These are phyloP conservation scores for Mucor indicus DNA, from an alignment of 371 early-diverging fungal genomes.

Conservation along the genomic window DNA sequence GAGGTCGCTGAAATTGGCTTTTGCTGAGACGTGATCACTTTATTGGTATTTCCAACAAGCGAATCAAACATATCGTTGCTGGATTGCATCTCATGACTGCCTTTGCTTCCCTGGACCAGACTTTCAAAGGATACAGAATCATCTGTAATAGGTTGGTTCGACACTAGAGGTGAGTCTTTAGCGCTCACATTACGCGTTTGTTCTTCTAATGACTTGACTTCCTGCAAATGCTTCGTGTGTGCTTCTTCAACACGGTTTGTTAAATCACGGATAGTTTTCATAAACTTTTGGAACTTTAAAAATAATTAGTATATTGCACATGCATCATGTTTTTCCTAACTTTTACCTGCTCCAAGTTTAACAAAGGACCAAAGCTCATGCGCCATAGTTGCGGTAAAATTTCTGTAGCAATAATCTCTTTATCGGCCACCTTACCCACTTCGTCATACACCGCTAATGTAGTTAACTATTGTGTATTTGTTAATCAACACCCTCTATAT, in stretches of 20 bases:
- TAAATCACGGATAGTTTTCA: conserved; percentile 65
- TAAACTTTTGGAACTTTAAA: conserved; percentile 63
- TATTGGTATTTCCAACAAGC: background rate
- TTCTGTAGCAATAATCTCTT: conserved; percentile 71
- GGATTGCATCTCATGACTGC: background rate
- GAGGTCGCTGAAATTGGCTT: too few species aligned
- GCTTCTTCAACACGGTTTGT: conserved; percentile 64
- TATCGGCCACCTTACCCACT: conserved; percentile 69
- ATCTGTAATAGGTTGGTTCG: background rate
- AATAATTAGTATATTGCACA: background rate
- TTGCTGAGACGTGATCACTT: too few species aligned
- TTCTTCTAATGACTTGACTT: conserved; percentile 57
- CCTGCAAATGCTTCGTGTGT: conserved; percentile 62
- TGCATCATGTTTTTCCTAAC: too few species aligned
- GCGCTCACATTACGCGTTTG: conserved; percentile 46
- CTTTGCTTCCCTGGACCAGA: conserved; percentile 28
- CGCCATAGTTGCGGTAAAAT: conserved; percentile 82
- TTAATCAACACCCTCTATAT: too few species aligned
- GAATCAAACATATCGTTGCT: conserved; percentile 21
- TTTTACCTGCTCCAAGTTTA: conserved; percentile 67
- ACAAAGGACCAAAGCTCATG: conserved; percentile 66
- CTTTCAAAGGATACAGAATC: conserved; percentile 33
- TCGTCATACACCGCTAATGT: conserved; percentile 82
- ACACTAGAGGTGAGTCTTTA: conserved; percentile 3
- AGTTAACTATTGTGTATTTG: conserved; percentile 64